A percentile compares a stretch with the other conserved stretches of the same genome.
Conservation (phyloP, 2,329 filamentous ascomycete genomes). For the Monilinia fructicola region DNA sequence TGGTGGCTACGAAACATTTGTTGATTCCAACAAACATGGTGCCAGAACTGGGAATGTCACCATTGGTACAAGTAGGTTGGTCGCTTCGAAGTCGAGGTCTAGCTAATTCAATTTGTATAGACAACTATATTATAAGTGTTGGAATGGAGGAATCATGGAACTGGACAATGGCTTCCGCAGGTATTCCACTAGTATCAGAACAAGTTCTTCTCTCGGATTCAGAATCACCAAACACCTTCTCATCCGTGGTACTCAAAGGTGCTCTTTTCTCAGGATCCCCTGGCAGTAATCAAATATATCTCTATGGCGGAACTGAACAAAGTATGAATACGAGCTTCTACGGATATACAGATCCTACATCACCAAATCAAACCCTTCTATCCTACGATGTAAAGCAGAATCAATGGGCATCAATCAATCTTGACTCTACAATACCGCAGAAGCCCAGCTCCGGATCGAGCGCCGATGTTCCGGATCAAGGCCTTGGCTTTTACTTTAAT, state of each 20-base stretch:
- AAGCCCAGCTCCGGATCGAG: conserved; percentile 24
- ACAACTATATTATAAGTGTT: conserved; percentile 26
- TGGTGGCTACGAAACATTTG: conserved; percentile 22
- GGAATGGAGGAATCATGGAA: conserved; percentile 26
- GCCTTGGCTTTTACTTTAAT: conserved; percentile 32
- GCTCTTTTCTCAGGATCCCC: conserved; percentile 25
- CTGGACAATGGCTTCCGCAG: conserved; percentile 22
- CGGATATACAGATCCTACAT: conserved; percentile 16
- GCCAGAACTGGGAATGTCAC: neutral
- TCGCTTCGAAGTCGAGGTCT: too few species aligned
- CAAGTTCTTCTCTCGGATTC: conserved; percentile 19
- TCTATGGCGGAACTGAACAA: conserved; percentile 27
- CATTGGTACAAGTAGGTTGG: conserved; percentile 28
- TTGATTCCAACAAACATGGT: conserved; percentile 18
- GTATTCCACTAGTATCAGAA: conserved; percentile 17
- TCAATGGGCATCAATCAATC: conserved; percentile 5
- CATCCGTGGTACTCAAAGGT: conserved; percentile 15
- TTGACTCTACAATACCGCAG: neutral
- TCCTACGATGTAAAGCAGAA: conserved; percentile 19
- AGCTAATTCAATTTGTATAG: conserved; percentile 17
- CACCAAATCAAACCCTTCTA: conserved; percentile 12
- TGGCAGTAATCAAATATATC: conserved; percentile 22
- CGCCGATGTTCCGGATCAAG: conserved; percentile 25
- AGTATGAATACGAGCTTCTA: conserved; percentile 27
- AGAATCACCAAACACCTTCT: conserved; percentile 15